Evolutionary conservation across 768 basidiomycete genomes (phyloP).

Genomic region (Leccinum fibrillosum): DNA sequence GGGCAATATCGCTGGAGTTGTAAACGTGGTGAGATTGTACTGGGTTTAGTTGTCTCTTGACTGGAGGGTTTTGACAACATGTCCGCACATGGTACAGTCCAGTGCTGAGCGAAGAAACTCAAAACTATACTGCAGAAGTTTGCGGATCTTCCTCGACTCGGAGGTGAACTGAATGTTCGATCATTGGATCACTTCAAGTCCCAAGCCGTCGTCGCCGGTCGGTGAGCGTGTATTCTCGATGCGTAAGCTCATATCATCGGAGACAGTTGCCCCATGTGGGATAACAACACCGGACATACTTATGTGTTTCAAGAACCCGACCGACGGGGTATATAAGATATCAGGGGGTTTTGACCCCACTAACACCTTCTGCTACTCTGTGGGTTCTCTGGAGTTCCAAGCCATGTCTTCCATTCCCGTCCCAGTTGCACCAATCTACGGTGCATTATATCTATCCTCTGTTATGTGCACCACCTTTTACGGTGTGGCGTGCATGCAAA

Average conservation of each 20-base stretch:
- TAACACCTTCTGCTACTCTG: neutral
- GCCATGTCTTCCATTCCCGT: conserved; percentile 3
- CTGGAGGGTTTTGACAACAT: neutral
- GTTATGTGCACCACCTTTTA: conserved; percentile 5
- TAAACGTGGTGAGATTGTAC: neutral
- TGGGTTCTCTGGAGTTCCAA: neutral
- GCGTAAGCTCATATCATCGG: neutral
- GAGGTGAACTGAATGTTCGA: neutral
- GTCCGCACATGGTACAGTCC: neutral
- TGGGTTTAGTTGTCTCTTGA: neutral
- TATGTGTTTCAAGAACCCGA: neutral
- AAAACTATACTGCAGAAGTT: neutral
- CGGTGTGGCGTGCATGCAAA: conserved; percentile 8
- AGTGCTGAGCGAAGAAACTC: neutral
- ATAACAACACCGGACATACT: neutral
- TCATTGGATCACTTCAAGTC: neutral
- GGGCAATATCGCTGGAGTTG: neutral
- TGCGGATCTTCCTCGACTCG: neutral
- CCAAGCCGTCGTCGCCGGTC: neutral
- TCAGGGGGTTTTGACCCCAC: neutral
- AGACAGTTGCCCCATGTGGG: neutral
- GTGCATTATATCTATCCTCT: neutral
- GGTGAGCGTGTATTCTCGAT: neutral
- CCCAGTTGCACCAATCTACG: conserved; percentile 1
- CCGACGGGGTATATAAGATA: neutral